A percentile compares a stretch with the other conserved stretches of the same genome.
Evolutionary conservation across 2,329 filamentous ascomycete species (phyloP).

Genomic region (Raffaelea ambrosiae): DNA sequence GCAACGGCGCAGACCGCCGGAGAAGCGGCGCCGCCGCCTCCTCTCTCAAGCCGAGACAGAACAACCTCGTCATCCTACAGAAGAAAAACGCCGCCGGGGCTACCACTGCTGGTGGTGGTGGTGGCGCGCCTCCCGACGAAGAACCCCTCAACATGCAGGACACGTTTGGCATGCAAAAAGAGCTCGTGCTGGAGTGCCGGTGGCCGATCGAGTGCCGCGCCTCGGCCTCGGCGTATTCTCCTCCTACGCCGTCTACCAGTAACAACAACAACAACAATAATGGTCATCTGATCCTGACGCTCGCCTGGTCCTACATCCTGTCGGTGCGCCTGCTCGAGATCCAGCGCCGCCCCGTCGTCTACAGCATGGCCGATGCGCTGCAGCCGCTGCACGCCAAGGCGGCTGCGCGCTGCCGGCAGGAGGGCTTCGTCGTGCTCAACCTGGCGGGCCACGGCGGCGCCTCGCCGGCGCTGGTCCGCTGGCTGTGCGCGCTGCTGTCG

Average conservation of each 20-base stretch:
- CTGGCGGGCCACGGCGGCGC: not conserved
- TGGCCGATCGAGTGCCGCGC: too few relatives aligned
- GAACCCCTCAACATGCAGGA: not conserved
- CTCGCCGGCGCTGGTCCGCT: slow-evolving; percentile 2
- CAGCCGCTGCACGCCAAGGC: not conserved
- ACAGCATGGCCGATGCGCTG: not conserved
- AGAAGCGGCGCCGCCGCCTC: too few relatives aligned
- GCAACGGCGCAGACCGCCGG: too few relatives aligned
- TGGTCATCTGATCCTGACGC: slow-evolving; percentile 1
- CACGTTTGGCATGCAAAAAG: not conserved
- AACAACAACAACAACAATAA: not conserved
- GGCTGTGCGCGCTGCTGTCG: slow-evolving; percentile 8
- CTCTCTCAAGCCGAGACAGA: too few relatives aligned
- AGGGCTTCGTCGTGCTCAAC: not conserved
- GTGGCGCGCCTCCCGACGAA: too few relatives aligned
- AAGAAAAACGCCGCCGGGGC: too few relatives aligned
- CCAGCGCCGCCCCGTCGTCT: slow-evolving; percentile 1
- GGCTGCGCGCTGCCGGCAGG: not conserved
- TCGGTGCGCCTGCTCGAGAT: slow-evolving; percentile 7
- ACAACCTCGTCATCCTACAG: too few relatives aligned
- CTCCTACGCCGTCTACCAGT: not conserved
- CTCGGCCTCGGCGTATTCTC: not conserved
- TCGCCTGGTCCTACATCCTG: slow-evolving; percentile 11
- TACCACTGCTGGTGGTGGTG: too few relatives aligned
- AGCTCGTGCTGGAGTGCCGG: not conserved